Evolutionary conservation across 1,284 basidiomycete genomes (phyloP).

Genomic region (Ganoderma meredithae): DNA sequence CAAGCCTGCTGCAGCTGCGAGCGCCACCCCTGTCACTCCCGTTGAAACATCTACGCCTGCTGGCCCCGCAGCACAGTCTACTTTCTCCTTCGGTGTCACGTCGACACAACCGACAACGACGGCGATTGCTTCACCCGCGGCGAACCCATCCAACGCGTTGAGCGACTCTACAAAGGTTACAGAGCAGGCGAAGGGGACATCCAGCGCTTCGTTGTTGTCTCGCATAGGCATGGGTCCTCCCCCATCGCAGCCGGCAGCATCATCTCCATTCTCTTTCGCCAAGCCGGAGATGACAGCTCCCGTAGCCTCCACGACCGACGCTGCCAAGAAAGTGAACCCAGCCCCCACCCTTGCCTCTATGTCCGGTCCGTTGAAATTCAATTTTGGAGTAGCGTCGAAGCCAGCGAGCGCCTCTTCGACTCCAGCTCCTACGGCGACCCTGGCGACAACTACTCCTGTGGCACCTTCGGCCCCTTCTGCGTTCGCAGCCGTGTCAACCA

Average conservation of each 20-base stretch:
- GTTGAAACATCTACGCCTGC: slow-evolving; percentile 9
- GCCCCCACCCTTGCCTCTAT: slow-evolving; percentile 11
- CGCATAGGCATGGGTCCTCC: slow-evolving; percentile 34
- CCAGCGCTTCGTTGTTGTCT: slow-evolving; percentile 33
- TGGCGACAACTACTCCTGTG: slow-evolving; percentile 8
- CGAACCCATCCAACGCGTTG: slow-evolving; percentile 12
- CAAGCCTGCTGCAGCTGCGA: slow-evolving; percentile 18
- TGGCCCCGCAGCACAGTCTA: slow-evolving; percentile 19
- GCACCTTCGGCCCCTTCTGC: slow-evolving; percentile 4
- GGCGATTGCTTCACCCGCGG: slow-evolving; percentile 12
- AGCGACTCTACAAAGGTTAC: slow-evolving; percentile 19
- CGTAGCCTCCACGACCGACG: slow-evolving; percentile 6
- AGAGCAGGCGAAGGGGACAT: slow-evolving; percentile 26
- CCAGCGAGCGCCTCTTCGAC: slow-evolving; percentile 13
- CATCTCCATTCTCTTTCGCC: slow-evolving; percentile 30
- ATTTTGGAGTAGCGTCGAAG: slow-evolving; percentile 39
- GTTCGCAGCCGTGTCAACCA: slow-evolving; percentile 18
- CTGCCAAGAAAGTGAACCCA: slow-evolving; percentile 2
- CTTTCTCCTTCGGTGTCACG: slow-evolving; percentile 29
- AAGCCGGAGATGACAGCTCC: slow-evolving; percentile 28
- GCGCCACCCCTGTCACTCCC: neutral
- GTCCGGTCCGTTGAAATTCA: slow-evolving; percentile 40
- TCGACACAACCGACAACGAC: slow-evolving; percentile 10
- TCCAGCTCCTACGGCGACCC: slow-evolving; percentile 12
- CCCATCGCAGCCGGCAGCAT: slow-evolving; percentile 17